Percentiles rank a stretch among this genome's conserved stretches.
Conservation (phyloP, 75 land plant genomes). For the Larix kaempferi region DNA sequence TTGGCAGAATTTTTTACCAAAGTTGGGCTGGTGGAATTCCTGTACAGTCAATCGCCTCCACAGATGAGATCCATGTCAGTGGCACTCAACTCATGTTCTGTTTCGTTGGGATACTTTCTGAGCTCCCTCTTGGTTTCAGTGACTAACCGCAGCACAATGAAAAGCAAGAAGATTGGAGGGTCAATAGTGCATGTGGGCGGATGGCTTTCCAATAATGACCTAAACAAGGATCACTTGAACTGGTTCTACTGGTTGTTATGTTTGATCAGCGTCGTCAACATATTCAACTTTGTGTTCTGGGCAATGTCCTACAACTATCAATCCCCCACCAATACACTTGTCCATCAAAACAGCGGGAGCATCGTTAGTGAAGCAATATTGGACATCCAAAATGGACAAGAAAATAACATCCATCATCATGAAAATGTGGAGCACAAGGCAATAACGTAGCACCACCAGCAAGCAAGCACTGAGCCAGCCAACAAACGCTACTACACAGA, state of each 20-base stretch:
- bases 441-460: no score
- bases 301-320: constrained; percentile 33
- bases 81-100: constrained; percentile 13
- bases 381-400: no score
- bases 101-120: constrained; percentile 22
- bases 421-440: no score
- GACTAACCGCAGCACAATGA: neutral
- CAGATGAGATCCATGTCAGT: constrained; percentile 24
- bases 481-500: no score
- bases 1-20: constrained; percentile 23
- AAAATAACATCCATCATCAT: no score
- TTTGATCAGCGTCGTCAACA: constrained; percentile 33
- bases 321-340: neutral
- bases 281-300: constrained; percentile 27
- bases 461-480: no score
- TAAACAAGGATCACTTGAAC: constrained; percentile 40
- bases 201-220: constrained; percentile 37
- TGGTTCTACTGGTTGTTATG: constrained; percentile 51
- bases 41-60: constrained; percentile 25
- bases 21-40: constrained; percentile 24
- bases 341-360: no score
- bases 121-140: constrained; percentile 20
- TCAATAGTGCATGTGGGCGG: constrained; percentile 9
- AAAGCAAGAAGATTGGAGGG: neutral
- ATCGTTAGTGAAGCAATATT: no score